phyloP scores from a whole-genome alignment of 805 yeast species.

The Metschnikowia similis region DNA sequence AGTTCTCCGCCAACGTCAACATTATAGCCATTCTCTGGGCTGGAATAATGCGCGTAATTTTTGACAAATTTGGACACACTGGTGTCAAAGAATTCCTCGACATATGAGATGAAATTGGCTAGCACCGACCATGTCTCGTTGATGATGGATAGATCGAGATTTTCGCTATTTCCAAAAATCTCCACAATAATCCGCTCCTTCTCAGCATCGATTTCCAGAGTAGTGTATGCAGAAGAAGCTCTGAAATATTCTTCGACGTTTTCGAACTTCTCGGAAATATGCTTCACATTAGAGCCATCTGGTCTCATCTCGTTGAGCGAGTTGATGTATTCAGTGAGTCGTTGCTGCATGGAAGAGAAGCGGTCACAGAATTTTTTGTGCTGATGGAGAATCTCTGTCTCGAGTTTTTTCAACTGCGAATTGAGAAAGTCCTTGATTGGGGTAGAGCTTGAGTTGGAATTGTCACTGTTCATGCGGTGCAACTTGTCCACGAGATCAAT shows the following conservation, averaged over 20 bases:
- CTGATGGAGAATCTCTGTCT: slow-evolving; percentile 33
- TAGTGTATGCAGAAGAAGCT: slow-evolving; percentile 23
- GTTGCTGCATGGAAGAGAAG: slow-evolving; percentile 35
- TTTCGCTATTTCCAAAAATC: slow-evolving; percentile 35
- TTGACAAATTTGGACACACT: slow-evolving; percentile 32
- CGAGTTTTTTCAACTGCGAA: slow-evolving; percentile 29
- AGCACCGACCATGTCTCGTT: slow-evolving; percentile 43
- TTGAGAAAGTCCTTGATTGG: slow-evolving; percentile 35
- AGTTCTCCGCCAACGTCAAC: slow-evolving; percentile 31
- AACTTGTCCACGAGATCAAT: slow-evolving; percentile 37
- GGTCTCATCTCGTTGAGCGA: slow-evolving; percentile 28
- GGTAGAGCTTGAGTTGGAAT: slow-evolving; percentile 15
- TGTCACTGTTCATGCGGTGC: slow-evolving; percentile 27
- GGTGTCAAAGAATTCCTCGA: slow-evolving; percentile 28
- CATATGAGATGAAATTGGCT: slow-evolving; percentile 30
- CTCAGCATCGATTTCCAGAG: slow-evolving; percentile 24
- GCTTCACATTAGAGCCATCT: slow-evolving; percentile 34
- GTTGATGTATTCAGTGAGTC: slow-evolving; percentile 32
- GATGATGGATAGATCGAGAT: slow-evolving; percentile 37
- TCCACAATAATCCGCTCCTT: slow-evolving; percentile 25
- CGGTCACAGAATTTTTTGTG: slow-evolving; percentile 32
- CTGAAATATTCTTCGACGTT: slow-evolving; percentile 32
- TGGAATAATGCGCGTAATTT: slow-evolving; percentile 34
- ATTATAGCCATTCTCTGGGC: slow-evolving; percentile 17
- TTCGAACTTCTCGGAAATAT: slow-evolving; percentile 37